Base-by-base conservation (phyloP, 768 basidiomycete genomes). In the Naganishia randhawae region DNA sequence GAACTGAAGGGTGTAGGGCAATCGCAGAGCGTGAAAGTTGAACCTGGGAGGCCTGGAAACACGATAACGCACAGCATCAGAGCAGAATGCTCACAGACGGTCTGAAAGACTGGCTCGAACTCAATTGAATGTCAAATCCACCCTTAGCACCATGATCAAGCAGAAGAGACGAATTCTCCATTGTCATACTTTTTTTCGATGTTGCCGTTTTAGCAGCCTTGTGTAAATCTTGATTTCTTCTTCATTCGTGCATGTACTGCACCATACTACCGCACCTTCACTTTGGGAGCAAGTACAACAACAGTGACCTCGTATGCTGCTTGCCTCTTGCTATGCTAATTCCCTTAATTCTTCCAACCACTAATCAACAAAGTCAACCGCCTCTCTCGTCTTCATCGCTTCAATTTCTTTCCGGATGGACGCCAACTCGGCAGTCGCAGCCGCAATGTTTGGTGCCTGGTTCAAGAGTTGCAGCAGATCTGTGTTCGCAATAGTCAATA, bases 381-480 rank as follows among this genome's bases (percentile, higher is more conserved):
- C 62, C 41, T 69, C 68, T 8, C 63, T 33, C 65, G 63, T 61
- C 65, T 70, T 70, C 69, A 70, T 70, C 29, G 66, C 69, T 33
- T 70, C 69, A 45, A 70, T 70, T 35, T 70, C 69, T 37, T 67
- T 70, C 14, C 69, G 54, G 25, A 70, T 70, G 6, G 69, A 66
- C 8, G 69, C 69, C 13, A 70, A 39, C 48, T 70, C 69, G 0
- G 69, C 69, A 10, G 69, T 70, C 1, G 69, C 69, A 1, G 69
- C 69, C 5, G 65, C 65, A 65, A 70, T 70, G 32, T 70, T 70
- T n/a, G 69, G 69, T 2, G 69, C 69, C 35, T 70, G 69, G 39
- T 66, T 57, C n/a, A 70, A 42, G 11, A 70, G 65, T 14, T 70
- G 69, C 41, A 70, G 37, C 31, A 70, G 48, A 41, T 70, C 69